Evolutionary conservation across 495 filamentous ascomycete genomes (phyloP), one percentile per base, ranked within the genome.

Genomic region (Beverwykella pulmonaria): DNA sequence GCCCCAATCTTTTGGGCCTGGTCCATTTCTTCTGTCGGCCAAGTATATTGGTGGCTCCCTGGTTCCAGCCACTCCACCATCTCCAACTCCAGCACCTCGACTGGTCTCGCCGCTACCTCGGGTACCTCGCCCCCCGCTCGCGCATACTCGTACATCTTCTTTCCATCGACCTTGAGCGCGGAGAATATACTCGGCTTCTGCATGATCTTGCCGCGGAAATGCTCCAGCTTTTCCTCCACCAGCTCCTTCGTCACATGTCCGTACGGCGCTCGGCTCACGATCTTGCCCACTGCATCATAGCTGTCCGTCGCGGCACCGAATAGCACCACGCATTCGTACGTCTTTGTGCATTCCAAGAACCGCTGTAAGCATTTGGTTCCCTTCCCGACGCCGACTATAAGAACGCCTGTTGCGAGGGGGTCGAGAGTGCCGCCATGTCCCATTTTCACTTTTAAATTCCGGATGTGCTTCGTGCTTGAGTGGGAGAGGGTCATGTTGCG

Each of bases 351-450:
- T 25, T 80, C 80, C 30, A 99, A 78, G 71, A 97, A 97, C 15
- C 83, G 73, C 54, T 84, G 79, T 2, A 99, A 82, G 5, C 80
- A 75, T 75, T 97, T 98, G 14, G 95, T 99, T 15, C 92, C 95
- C 57, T 85, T 86, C 20, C 92, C 93, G 9, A 97, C 84, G 36
- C 93, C 95, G 1, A 91, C 79, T 50, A 97, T 89, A 56, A 99
- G 82, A 12, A 99, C 91, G 25, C 94, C 94, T 1, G 91, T 96
- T 15, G 94, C 94, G 67, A 97, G 84, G 2, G 94, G 94, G 71
- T 99, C 94, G 3, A 99, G 83, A 0, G 94, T 99, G 32, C 94
- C 94, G 34, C 95, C 94, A 79, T 99, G 94, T 20, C 94, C 94
- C 70, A 98, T 89, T 80, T 99, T 99, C 64, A 98, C 88, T 61